Evolutionary conservation across 108 stramenopile species (phyloP), one percentile per base, ranked within the genome.

Genomic region (Nannochloropsis oceanica): DNA sequence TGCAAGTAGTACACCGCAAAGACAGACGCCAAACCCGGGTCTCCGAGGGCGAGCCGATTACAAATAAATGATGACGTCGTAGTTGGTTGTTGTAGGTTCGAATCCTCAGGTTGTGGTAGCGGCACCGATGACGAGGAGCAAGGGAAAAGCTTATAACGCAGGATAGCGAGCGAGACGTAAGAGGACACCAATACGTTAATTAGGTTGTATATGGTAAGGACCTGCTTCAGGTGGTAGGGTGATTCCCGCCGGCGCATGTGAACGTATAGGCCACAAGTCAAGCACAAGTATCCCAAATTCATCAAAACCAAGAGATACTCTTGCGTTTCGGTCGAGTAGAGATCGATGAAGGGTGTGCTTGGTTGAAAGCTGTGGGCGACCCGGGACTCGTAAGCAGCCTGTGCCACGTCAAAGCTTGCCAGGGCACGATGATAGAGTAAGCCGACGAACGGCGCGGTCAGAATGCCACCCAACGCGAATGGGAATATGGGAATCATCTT

Each of bases 1-100:
- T 86, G 86, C 20, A 86, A 82, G n/a, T 80, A 86, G 14, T 82
- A 86, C 79, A 86, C 82, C n/a, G 73, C 82, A 42, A 86, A 86
- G 44, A 86, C 86, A 50, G 25, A 44, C 79, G 86, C 86, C 24
- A 86, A 46, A 46, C 50, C 27, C 82, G 82, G 83, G 44, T 82
- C 82, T 44, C 43, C 80, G 22, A 44, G 79, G 79, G 59, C 82
- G 24, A 86, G 82, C 10, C 79, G 82, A 82, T 86, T 86, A 27
- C 83, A 86, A 44, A 86, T 82, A 43, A 86, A 86, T n/a, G 81
- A 81, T 42, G 81, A 81, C 11, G 80, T 44, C 0, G 27, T 43
- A 0, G 26, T 44, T 27, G 20, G 25, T n/a, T 0, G 81, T 46
- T 5, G 44, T 81, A 22, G 14, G n/a, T 11, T 26, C 81, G 43